Conservation (phyloP, 2,329 filamentous ascomycete species). For the Microdochium nivale region DNA sequence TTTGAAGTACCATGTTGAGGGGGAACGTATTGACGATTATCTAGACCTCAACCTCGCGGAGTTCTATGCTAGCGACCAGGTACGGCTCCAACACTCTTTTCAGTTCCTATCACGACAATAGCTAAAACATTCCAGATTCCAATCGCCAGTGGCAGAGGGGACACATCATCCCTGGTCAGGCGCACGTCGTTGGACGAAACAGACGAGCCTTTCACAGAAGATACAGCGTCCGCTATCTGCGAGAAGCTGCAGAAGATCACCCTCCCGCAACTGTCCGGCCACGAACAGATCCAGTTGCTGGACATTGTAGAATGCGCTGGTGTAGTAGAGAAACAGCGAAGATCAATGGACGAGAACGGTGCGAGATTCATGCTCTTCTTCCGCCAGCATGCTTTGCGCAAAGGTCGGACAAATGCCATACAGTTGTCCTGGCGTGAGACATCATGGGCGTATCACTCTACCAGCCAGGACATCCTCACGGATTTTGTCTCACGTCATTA, state of each 20-base stretch:
- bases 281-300: conserved; percentile 78
- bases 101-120: not conserved
- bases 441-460: conserved; percentile 77
- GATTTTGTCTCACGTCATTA: conserved; percentile 77
- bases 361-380: conserved; percentile 84
- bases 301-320: conserved; percentile 80
- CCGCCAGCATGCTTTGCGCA: conserved; percentile 67
- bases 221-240: conserved; percentile 60
- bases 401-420: conserved; percentile 54
- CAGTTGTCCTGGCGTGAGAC: conserved; percentile 72
- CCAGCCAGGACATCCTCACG: conserved; percentile 79
- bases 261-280: conserved; percentile 72
- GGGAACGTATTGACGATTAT: conserved; percentile 72
- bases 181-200: conserved; percentile 37
- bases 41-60: conserved; percentile 56
- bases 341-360: conserved; percentile 85
- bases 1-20: conserved; percentile 75
- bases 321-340: conserved; percentile 75
- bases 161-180: conserved; percentile 28
- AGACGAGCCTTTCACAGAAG: conserved; percentile 60
- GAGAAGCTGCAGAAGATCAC: conserved; percentile 67
- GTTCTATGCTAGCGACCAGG: conserved; percentile 38
- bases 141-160: conserved; percentile 10
- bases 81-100: conserved; percentile 12
- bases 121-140: not conserved